Base-by-base conservation (phyloP, 768 basidiomycete genomes). In the Agrocybe chaxingu region DNA sequence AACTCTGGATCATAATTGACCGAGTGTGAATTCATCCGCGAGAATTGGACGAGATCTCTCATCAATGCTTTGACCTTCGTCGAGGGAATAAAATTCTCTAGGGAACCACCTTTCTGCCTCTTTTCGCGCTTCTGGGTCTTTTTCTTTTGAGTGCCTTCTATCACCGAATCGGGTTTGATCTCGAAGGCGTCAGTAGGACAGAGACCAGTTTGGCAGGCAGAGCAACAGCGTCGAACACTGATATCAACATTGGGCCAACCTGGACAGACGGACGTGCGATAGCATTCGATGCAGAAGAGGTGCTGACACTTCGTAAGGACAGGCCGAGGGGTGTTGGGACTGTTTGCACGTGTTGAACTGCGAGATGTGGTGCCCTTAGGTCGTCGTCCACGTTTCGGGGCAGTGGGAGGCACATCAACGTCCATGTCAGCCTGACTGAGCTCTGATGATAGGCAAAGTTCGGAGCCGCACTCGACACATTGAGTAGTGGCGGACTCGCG, bases 221-320 rank as follows among this genome's bases (percentile, higher is more conserved):
- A 81, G 64, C 97, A 99, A 7, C 77, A 72, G 12, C 81, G 78
- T 43, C 66, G 70, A n/a, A 73, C 66, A 46, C 84, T 82, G 16
- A 78, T 66, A 13, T 76, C 57, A 37, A 85, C 77, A 53, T 85
- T 81, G 1, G 93, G 90, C 87, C 89, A 98, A 19, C 80, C 82
- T 18, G 91, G 79, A 55, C 78, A 90, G 37, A 93, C 80, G n/a
- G 79, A 80, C 54, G 76, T 70, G 36, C 86, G 82, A 77, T 93
- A 98, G 69, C 97, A 99, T 24, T 72, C 72, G 8, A 85, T 59
- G 69, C 97, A 99, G 67, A 90, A 98, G 30, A 98, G 76, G 66
- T 99, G 97, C 60, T 93, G 90, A 65, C 97, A 99, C 54, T 88
- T 82, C 9, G 97, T 97, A 62, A 99, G 69, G 46, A 98, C 71